Base-by-base conservation (phyloP, 805 yeast genomes). In the Candida coquimbonensis region DNA sequence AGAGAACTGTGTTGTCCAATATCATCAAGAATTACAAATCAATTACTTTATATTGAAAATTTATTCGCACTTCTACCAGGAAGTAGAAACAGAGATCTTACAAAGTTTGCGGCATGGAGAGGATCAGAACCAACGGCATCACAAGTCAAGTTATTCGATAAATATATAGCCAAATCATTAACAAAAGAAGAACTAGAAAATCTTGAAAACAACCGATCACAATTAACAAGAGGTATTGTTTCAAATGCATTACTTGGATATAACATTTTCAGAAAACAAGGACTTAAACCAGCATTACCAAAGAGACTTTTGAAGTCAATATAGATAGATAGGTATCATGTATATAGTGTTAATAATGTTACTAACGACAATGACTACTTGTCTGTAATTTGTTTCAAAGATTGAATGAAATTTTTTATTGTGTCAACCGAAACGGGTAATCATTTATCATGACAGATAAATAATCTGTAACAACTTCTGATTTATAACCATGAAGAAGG, bases 41-140 rank as follows among this genome's bases (percentile, higher is more conserved):
- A 53, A 8, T 37, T 56, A 12, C 42, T 45, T 1, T 44, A 48
- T 9, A 40, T 36, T 7, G 47, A 50, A 12, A 36, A 34, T 3
- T 24, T 45, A 14, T n/a, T 48, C 13, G 38, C 38, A 16, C 38
- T 25, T 17, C 42, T 38, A 14, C 36, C 32, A 29, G 36, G 40
- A 3, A 29, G 32, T 41, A 13, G 26, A 24, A 25, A 44, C 40
- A 24, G 51, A 51, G 53, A 53, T 26, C 49, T 51, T 3, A 53
- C 64, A 14, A 64, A 59, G 39, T 59, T 44, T 45, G 61, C 68
- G 11, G 49, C 46, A 17, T 68, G 72, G 72, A 59, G 72, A 47
- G 36, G 36, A 2, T 45, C 48, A 1, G 48, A 54, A 2, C 61
- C 69, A 1, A 50, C 69, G 2, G 36, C 44, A 3, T 63, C 54